phyloP scores from a whole-genome alignment of 2,329 filamentous ascomycete species.

The Cladorrhinum sp. region DNA sequence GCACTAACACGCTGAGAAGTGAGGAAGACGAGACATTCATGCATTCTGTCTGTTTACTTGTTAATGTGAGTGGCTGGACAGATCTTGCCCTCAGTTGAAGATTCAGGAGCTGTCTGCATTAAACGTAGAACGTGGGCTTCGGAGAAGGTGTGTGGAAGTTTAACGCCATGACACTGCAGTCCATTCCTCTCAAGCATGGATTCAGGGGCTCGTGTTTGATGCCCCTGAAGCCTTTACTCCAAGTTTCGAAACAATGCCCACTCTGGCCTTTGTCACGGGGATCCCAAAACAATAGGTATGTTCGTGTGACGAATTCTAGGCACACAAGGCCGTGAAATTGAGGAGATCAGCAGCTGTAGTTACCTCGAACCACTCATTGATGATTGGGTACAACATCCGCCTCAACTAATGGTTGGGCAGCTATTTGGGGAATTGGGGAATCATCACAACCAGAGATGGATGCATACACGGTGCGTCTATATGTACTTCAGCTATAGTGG shows the following conservation, averaged over 20 bases:
- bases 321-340: background rate
- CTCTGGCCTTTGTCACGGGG: background rate
- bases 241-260: slow-evolving; percentile 11
- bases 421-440: background rate
- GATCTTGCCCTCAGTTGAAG: background rate
- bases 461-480: background rate
- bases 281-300: slow-evolving; percentile 4
- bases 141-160: background rate
- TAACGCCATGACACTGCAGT: background rate
- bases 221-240: slow-evolving; percentile 10
- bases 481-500: background rate
- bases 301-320: background rate
- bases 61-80: no score
- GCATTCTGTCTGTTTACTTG: no score
- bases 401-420: background rate
- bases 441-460: background rate
- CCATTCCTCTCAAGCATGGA: background rate
- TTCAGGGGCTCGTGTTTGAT: slow-evolving; percentile 8
- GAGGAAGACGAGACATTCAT: background rate
- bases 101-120: background rate
- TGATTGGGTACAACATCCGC: background rate
- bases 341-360: background rate
- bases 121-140: background rate
- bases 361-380: background rate
- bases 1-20: background rate